phyloP scores from a whole-genome alignment of 2,329 filamentous ascomycete species.

The Cladorrhinum sp. region DNA sequence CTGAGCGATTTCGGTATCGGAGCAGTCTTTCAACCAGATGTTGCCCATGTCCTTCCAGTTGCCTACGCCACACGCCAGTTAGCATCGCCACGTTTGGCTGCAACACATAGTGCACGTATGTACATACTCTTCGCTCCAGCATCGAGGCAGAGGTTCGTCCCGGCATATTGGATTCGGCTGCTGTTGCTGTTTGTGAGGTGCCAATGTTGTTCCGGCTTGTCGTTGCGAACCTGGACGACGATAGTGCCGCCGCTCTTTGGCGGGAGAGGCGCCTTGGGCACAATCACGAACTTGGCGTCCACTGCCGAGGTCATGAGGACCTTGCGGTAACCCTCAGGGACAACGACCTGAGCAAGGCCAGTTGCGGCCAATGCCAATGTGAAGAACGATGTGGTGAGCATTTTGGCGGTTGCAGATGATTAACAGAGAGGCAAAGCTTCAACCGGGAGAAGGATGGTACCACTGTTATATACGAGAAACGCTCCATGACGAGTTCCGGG shows the following conservation, averaged over 20 bases:
- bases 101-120: too few relatives aligned
- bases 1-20: slow-evolving; percentile 33
- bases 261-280: slow-evolving; percentile 31
- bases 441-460: background rate
- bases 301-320: slow-evolving; percentile 41
- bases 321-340: slow-evolving; percentile 36
- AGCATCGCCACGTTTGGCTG: background rate
- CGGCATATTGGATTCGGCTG: slow-evolving; percentile 37
- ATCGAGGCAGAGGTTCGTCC: slow-evolving; percentile 40
- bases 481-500: background rate
- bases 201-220: slow-evolving; percentile 41
- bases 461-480: background rate
- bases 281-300: slow-evolving; percentile 41
- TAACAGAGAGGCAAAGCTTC: too few relatives aligned
- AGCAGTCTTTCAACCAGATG: slow-evolving; percentile 35
- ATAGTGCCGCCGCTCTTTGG: slow-evolving; percentile 33
- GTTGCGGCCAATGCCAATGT: slow-evolving; percentile 35
- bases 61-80: slow-evolving; percentile 21
- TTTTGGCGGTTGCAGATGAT: too few relatives aligned
- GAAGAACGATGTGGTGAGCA: slow-evolving; percentile 31
- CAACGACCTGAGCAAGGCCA: slow-evolving; percentile 33
- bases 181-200: slow-evolving; percentile 35
- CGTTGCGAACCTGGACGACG: slow-evolving; percentile 35
- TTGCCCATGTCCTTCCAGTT: slow-evolving; percentile 42
- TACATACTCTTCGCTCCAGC: slow-evolving; percentile 34